Evolutionary conservation across 2,329 filamentous ascomycete genomes (phyloP).

Genomic region (Trichoderma aggressivum): DNA sequence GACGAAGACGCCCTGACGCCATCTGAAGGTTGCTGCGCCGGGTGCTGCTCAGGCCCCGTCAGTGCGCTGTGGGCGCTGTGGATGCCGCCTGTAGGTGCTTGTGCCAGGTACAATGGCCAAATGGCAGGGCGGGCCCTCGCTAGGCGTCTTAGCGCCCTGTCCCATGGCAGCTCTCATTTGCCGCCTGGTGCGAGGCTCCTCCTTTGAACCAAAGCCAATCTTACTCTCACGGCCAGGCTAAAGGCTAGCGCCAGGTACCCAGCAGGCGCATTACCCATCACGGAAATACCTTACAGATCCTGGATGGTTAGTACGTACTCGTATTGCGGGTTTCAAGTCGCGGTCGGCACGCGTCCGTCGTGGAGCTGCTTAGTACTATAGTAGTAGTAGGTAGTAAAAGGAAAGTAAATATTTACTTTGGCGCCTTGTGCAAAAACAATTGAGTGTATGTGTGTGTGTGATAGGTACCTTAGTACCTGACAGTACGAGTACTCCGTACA

Average conservation of each 20-base stretch:
- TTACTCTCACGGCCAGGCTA: slow-evolving; percentile 10
- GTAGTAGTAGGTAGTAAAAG: neutral
- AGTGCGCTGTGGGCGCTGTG: neutral
- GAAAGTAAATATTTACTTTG: slow-evolving; percentile 3
- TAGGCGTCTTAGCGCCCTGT: slow-evolving; percentile 4
- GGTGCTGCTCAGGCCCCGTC: neutral
- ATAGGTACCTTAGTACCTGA: too few species aligned
- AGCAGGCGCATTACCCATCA: neutral
- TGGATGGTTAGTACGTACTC: neutral
- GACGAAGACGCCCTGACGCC: neutral
- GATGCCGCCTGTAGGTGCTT: slow-evolving; percentile 4
- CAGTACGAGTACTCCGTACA: too few species aligned
- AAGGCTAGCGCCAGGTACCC: neutral
- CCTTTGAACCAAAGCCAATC: slow-evolving; percentile 9
- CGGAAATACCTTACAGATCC: neutral
- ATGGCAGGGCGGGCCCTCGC: neutral
- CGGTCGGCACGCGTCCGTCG: neutral
- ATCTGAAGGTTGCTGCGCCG: neutral
- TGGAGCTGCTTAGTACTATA: neutral
- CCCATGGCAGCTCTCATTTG: slow-evolving; percentile 12
- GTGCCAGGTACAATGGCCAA: neutral
- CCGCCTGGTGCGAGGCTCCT: neutral
- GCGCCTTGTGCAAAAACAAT: neutral
- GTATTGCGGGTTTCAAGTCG: slow-evolving; percentile 9
- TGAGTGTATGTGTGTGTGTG: neutral